phyloP scores from a whole-genome alignment of 75 land plant genomes.

The Picea glauca region DNA sequence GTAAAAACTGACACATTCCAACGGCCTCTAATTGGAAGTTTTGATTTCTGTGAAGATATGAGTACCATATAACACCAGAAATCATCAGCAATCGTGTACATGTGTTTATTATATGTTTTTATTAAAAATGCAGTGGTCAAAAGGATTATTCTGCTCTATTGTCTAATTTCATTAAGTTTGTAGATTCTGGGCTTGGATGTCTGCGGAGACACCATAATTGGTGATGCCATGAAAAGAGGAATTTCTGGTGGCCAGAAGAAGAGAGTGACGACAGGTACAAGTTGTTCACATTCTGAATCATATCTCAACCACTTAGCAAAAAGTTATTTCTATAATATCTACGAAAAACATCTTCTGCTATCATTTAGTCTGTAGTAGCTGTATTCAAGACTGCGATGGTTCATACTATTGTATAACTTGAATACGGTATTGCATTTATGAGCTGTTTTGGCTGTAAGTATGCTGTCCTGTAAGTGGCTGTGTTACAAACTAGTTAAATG shows the following conservation, averaged over 20 bases:
- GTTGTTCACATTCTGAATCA: neutral
- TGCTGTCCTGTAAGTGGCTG: neutral
- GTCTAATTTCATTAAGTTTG: constrained; percentile 6
- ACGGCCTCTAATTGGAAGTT: neutral
- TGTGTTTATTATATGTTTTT: too few species aligned
- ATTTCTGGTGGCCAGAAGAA: constrained; percentile 28
- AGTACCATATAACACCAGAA: neutral
- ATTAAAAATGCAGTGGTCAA: neutral
- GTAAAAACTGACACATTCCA: constrained; percentile 11
- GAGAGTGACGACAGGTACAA: constrained; percentile 25
- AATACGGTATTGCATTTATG: neutral
- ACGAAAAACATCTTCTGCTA: neutral
- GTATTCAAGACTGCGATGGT: neutral
- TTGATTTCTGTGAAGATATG: neutral
- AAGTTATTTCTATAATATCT: neutral
- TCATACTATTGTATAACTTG: neutral
- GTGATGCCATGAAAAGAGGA: constrained; percentile 24
- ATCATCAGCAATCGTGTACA: neutral
- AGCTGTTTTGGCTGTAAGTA: neutral
- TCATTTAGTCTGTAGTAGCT: neutral
- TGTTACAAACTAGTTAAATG: neutral
- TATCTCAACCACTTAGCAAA: neutral
- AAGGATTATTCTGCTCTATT: neutral
- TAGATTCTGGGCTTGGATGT: constrained; percentile 26
- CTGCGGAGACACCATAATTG: constrained; percentile 21